phyloP scores from a whole-genome alignment of 495 filamentous ascomycete genomes.

The Penicillium goetzii region DNA sequence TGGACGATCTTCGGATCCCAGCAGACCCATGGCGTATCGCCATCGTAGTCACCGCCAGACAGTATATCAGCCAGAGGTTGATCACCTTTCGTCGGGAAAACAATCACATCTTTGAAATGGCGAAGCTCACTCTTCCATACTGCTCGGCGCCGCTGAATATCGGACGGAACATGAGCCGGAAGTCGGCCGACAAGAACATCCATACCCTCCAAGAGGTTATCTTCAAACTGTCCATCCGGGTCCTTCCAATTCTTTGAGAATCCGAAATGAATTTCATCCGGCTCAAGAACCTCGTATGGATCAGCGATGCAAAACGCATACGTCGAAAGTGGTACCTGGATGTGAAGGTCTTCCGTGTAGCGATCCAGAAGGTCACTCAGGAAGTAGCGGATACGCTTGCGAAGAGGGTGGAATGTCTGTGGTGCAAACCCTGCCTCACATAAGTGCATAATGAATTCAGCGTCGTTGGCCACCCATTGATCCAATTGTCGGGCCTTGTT shows the following conservation, averaged over 20 bases:
- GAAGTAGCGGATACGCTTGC: conserved; percentile 56
- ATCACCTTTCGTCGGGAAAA: conserved; percentile 75
- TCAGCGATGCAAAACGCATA: conserved; percentile 83
- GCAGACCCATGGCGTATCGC: conserved; percentile 87
- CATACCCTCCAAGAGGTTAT: conserved; percentile 63
- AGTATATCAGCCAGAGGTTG: conserved; percentile 77
- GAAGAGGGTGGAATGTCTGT: conserved; percentile 59
- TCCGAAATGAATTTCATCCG: conserved; percentile 76
- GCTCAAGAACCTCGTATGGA: conserved; percentile 68
- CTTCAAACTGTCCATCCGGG: conserved; percentile 62
- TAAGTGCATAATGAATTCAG: conserved; percentile 44
- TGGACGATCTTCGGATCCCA: conserved; percentile 80
- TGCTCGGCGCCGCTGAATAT: conserved; percentile 74
- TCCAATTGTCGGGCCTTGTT: conserved; percentile 36
- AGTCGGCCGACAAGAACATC: conserved; percentile 85
- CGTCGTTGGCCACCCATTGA: conserved; percentile 40
- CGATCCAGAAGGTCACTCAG: conserved; percentile 58
- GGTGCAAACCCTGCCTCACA: conserved; percentile 67
- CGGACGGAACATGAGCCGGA: conserved; percentile 78
- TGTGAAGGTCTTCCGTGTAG: conserved; percentile 66
- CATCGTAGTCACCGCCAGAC: conserved; percentile 94
- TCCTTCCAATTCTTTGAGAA: conserved; percentile 68
- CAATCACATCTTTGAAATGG: conserved; percentile 81
- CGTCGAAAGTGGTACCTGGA: conserved; percentile 74
- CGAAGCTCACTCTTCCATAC: conserved; percentile 69